These are phyloP conservation scores for Achlya hypogyna DNA, from an alignment of 352 stramenopile genomes.

Conservation along the genomic window DNA sequence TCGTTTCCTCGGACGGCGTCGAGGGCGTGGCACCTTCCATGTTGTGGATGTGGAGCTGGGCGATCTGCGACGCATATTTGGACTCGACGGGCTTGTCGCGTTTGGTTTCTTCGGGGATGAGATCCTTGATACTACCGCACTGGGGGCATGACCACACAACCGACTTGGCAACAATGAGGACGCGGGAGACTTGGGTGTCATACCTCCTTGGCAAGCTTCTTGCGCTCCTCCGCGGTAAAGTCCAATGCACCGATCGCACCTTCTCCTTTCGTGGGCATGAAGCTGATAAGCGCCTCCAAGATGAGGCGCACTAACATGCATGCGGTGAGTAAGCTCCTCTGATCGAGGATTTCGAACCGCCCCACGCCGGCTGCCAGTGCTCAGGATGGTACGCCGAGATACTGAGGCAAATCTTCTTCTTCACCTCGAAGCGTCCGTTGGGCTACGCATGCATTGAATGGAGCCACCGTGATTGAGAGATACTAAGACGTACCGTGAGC, in stretches of 20 bases:
- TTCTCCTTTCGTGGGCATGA: slow-evolving; percentile 89
- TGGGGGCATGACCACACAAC: slow-evolving; percentile 68
- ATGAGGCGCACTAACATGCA: slow-evolving; percentile 88
- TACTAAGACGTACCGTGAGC: slow-evolving; percentile 60
- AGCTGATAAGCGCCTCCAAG: slow-evolving; percentile 96
- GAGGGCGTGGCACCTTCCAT: slow-evolving; percentile 28
- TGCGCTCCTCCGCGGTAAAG: slow-evolving; percentile 56
- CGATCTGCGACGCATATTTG: slow-evolving; percentile 74
- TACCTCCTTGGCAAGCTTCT: slow-evolving; percentile 54
- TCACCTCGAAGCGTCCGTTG: slow-evolving; percentile 95
- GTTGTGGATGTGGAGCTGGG: slow-evolving; percentile 71
- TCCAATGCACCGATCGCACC: slow-evolving; percentile 76
- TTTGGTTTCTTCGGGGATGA: slow-evolving; percentile 40
- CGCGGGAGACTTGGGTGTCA: not conserved
- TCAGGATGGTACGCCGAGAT: slow-evolving; percentile 97
- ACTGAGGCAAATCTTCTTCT: slow-evolving; percentile 98
- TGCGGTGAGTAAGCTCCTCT: not conserved
- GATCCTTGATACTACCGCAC: slow-evolving; percentile 50
- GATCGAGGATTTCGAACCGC: slow-evolving; percentile 27
- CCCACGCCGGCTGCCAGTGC: slow-evolving; percentile 94
- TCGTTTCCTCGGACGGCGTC: not conserved
- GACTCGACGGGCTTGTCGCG: slow-evolving; percentile 32
- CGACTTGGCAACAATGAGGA: slow-evolving; percentile 32
- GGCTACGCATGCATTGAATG: slow-evolving; percentile 33
- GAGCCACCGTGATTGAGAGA: too few relatives aligned